Evolutionary conservation across 2,329 filamentous ascomycete genomes (phyloP).

Genomic region (Aureobasidium melanogenum): DNA sequence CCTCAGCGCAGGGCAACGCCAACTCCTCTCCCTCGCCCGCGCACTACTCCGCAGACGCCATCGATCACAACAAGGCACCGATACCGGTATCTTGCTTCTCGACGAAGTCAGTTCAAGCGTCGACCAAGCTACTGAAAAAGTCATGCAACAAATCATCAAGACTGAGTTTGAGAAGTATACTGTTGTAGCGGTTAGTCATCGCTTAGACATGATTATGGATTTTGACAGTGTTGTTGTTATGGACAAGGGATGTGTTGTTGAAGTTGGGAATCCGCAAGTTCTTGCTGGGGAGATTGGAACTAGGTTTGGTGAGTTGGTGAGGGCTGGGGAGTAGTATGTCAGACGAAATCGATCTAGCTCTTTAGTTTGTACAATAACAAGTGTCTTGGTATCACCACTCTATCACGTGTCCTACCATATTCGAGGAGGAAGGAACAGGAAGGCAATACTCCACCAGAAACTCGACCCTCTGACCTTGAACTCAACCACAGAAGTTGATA

Average conservation of each 20-base stretch:
- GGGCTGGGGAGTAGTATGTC: neutral
- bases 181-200: constrained; percentile 50
- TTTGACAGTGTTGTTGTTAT: constrained; percentile 46
- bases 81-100: neutral
- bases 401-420: too few relatives aligned
- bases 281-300: neutral
- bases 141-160: constrained; percentile 28
- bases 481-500: too few relatives aligned
- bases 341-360: too few relatives aligned
- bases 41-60: constrained; percentile 30
- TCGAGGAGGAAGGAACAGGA: too few relatives aligned
- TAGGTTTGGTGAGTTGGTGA: neutral
- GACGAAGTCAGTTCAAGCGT: constrained; percentile 8
- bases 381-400: too few relatives aligned
- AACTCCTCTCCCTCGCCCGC: constrained; percentile 42
- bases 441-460: too few relatives aligned
- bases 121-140: constrained; percentile 19
- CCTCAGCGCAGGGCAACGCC: constrained; percentile 39
- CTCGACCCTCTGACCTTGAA: too few relatives aligned
- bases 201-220: constrained; percentile 46
- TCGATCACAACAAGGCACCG: neutral
- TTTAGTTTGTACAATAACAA: too few relatives aligned
- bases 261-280: neutral
- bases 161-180: constrained; percentile 49
- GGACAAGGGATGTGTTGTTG: constrained; percentile 31